These are phyloP conservation scores for Durusdinium trenchii DNA, from an alignment of 73 alveolate species.

Conservation along the genomic window DNA sequence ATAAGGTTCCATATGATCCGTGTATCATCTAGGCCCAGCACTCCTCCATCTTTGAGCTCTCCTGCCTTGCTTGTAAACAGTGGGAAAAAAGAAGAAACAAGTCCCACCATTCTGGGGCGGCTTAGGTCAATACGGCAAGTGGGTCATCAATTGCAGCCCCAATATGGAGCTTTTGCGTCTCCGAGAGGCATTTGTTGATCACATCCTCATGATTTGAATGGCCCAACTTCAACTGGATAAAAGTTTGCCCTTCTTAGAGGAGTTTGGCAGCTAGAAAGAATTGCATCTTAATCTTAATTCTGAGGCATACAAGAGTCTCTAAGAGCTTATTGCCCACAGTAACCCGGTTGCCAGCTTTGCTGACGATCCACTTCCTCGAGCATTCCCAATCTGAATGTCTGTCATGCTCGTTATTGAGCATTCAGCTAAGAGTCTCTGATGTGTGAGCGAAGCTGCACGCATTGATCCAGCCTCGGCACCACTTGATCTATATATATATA, in stretches of 20 bases:
- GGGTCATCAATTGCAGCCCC: constrained; percentile 83
- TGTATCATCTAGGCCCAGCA: neutral
- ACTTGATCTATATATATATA: too few relatives aligned
- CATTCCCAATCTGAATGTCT: too few relatives aligned
- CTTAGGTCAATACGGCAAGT: constrained; percentile 19
- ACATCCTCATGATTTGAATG: constrained; percentile 8
- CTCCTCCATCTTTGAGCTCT: constrained; percentile 80
- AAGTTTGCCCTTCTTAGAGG: too few relatives aligned
- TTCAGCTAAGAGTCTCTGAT: constrained; percentile 65
- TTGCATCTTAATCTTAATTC: too few relatives aligned
- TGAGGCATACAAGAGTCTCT: too few relatives aligned
- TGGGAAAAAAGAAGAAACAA: neutral
- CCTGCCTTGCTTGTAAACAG: constrained; percentile 19
- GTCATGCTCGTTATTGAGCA: too few relatives aligned
- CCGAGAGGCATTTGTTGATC: constrained; percentile 80
- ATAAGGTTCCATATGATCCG: too few relatives aligned
- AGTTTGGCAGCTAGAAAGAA: too few relatives aligned
- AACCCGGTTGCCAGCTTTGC: too few relatives aligned
- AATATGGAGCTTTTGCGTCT: constrained; percentile 81
- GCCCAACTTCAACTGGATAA: neutral
- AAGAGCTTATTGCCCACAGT: too few relatives aligned
- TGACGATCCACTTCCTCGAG: too few relatives aligned
- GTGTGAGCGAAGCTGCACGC: constrained; percentile 80
- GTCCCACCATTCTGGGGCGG: neutral
- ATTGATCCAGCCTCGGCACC: constrained; percentile 46